Conservation (phyloP, 1,284 basidiomycete species). For the Trametes hirsuta region DNA sequence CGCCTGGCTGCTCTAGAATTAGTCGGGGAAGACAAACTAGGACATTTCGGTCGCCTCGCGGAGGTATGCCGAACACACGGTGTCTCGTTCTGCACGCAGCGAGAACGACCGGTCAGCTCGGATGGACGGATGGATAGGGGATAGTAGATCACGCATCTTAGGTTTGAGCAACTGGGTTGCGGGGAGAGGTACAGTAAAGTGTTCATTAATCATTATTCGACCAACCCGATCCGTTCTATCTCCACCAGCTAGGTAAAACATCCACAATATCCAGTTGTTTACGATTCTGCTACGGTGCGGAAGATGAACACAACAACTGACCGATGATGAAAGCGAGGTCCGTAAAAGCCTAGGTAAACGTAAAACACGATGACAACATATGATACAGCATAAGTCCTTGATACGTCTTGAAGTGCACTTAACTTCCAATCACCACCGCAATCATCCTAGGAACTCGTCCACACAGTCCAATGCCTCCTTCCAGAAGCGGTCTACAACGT, state of each 20-base stretch:
- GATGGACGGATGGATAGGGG: not conserved
- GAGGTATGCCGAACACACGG: not conserved
- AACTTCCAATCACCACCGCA: not conserved
- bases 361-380: not conserved
- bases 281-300: too few species aligned
- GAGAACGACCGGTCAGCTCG: not conserved
- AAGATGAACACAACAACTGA: too few species aligned
- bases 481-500: slow-evolving; percentile 62
- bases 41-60: not conserved
- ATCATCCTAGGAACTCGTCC: slow-evolving; percentile 48
- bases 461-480: slow-evolving; percentile 51
- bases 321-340: not conserved
- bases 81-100: not conserved
- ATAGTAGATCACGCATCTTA: too few species aligned
- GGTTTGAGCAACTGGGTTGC: too few species aligned
- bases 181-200: too few species aligned
- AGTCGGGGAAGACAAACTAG: not conserved
- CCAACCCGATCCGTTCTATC: not conserved
- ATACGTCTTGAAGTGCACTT: not conserved
- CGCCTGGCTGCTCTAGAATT: not conserved
- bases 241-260: too few species aligned
- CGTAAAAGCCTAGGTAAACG: not conserved
- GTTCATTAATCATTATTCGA: too few species aligned
- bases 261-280: too few species aligned
- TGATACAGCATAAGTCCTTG: not conserved